Evolutionary conservation across 2,329 filamentous ascomycete genomes (phyloP), one percentile per base, ranked within the genome.

Genomic region (Teratosphaeria epicoccoides): DNA sequence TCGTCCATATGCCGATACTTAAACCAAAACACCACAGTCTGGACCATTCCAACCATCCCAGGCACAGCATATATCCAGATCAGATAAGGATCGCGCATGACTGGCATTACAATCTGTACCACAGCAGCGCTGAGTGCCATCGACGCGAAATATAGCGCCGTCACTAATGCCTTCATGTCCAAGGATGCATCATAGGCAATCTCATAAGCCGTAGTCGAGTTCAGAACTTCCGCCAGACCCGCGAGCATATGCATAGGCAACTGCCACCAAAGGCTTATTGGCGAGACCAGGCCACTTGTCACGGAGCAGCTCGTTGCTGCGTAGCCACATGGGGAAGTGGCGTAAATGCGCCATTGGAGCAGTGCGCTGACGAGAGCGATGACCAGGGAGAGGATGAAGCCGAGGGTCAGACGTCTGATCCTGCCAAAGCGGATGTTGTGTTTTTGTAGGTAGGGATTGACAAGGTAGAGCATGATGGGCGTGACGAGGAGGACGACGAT

Each of bases 341-440:
- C 58, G 66, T 78, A 78, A 14, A 81, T 80, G 53, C 69, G 63
- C 52, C 74, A 69, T 61, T 80, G 77, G 1, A 80, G 68, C 47
- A 75, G 67, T 22, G 75, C 76, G 37, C 76, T 76, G 61, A 77
- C 77, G 14, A 64, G 54, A 69, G 76, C 74, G 46, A 74, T 61
- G 6, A 76, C 71, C 14, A 74, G 61, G 33, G 80, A 69, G 55
- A 78, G 63, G 3, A 77, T 66, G 60, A 74, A 75, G 44, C 71
- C 73, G 43, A 78, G 71, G 44, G 55, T 55, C 14, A 54, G 47
- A 20, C 52, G 52, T 2, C 9, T 20, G 37, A 54, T 49, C 23
- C 44, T 48, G 24, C 37, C 46, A 40, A 54, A 54, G 10, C 17
- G 24, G 47, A 73, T 63, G 49, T 67, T 66, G 6, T 65, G 57